phyloP scores from a whole-genome alignment of 1,284 basidiomycete genomes.

The Peniophora sp. region DNA sequence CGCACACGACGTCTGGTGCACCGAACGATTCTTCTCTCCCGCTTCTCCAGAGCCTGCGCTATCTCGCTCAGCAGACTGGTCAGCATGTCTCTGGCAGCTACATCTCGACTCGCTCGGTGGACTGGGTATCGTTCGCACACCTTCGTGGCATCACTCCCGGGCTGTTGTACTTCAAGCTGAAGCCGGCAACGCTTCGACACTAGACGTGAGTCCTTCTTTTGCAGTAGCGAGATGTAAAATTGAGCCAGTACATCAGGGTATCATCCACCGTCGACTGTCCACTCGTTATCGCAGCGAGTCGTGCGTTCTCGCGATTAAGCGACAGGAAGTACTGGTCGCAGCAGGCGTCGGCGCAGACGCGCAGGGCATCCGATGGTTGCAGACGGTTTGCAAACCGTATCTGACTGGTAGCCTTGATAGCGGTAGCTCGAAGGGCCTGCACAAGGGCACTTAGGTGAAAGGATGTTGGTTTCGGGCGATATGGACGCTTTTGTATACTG shows the following conservation, averaged over 20 bases:
- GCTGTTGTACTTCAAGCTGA: not conserved
- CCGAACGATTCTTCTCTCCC: slow-evolving; percentile 41
- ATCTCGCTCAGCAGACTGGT: slow-evolving; percentile 47
- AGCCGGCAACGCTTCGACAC: not conserved
- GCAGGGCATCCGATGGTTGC: not conserved
- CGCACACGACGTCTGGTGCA: slow-evolving; percentile 53
- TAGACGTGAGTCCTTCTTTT: slow-evolving; percentile 6
- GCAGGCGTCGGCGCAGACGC: not conserved
- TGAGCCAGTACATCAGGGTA: slow-evolving; percentile 27
- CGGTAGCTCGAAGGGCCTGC: too few relatives aligned
- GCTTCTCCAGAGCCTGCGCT: slow-evolving; percentile 18
- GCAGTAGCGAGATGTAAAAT: not conserved
- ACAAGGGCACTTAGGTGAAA: too few relatives aligned
- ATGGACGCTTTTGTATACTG: too few relatives aligned
- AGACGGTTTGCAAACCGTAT: not conserved
- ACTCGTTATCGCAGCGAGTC: slow-evolving; percentile 43
- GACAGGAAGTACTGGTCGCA: slow-evolving; percentile 26
- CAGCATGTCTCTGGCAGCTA: slow-evolving; percentile 62
- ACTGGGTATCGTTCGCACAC: slow-evolving; percentile 11
- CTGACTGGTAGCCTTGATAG: not conserved
- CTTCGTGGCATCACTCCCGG: slow-evolving; percentile 3
- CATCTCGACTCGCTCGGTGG: slow-evolving; percentile 47
- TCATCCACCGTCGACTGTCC: slow-evolving; percentile 34
- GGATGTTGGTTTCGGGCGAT: too few relatives aligned
- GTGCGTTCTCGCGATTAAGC: slow-evolving; percentile 42